Percentiles rank a stretch among this genome's conserved stretches.
Evolutionary conservation across 177 flowering plant species (phyloP).

Genomic region (Telopea speciosissima): DNA sequence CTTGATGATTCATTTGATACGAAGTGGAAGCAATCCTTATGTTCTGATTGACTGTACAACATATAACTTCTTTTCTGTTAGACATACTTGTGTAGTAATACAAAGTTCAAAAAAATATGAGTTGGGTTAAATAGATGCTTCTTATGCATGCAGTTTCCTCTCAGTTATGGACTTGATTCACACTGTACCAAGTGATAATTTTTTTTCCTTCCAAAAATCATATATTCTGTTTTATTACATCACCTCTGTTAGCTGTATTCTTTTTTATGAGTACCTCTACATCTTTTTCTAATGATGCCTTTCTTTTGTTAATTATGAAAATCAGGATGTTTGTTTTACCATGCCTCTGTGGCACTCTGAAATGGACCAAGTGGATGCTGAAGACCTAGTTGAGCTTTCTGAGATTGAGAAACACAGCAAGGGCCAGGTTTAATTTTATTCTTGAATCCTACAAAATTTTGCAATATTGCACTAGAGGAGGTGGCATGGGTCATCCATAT

Average conservation of each 20-base stretch:
- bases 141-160: background rate
- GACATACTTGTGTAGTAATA: background rate
- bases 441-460: background rate
- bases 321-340: slow-evolving; percentile 67
- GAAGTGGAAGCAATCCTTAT: no score
- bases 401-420: slow-evolving; percentile 80
- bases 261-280: background rate
- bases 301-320: slow-evolving; percentile 1
- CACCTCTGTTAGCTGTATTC: background rate
- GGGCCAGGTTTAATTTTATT: slow-evolving; percentile 57
- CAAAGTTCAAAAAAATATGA: background rate
- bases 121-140: background rate
- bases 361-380: slow-evolving; percentile 64
- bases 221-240: no score
- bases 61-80: no score
- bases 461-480: background rate
- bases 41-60: no score
- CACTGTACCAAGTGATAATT: background rate
- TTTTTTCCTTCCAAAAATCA: background rate
- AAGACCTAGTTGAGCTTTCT: slow-evolving; percentile 84
- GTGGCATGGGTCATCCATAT: background rate
- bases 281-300: background rate
- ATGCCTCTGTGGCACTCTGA: slow-evolving; percentile 84
- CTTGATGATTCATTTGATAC: no score
- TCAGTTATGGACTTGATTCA: background rate